Percentiles rank a stretch among this genome's conserved stretches.
These are phyloP conservation scores for Microcos paniculata DNA, from an alignment of 345 rosid genomes.

Conservation along the genomic window DNA sequence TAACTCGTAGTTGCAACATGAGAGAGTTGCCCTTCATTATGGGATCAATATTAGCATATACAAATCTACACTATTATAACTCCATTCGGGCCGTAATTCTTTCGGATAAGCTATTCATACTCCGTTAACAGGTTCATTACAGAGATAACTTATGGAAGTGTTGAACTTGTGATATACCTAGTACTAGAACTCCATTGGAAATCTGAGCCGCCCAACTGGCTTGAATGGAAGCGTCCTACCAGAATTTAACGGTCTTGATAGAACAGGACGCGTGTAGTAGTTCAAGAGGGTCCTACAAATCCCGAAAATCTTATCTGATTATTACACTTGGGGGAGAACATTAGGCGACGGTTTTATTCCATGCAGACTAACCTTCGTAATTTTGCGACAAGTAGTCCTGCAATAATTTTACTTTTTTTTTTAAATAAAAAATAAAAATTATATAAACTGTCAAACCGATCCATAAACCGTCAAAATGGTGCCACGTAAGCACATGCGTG, in stretches of 20 bases:
- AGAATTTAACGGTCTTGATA: background rate
- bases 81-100: no score
- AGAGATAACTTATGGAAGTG: no score
- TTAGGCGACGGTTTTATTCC: slow-evolving; percentile 7
- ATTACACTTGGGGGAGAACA: slow-evolving; percentile 1
- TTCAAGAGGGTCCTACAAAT: background rate
- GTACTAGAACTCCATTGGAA: background rate
- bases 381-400: background rate
- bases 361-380: background rate
- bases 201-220: background rate
- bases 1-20: background rate
- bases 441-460: slow-evolving; percentile 12
- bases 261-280: background rate
- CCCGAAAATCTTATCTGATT: background rate
- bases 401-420: no score
- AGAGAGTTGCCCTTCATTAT: background rate
- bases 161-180: no score
- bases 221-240: background rate
- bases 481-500: background rate
- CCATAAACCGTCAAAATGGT: background rate
- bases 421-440: background rate
- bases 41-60: no score
- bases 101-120: no score
- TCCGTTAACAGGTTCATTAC: no score
- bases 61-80: no score